Base-by-base conservation (phyloP, 305 asterid species). In the Rubia tinctorum region DNA sequence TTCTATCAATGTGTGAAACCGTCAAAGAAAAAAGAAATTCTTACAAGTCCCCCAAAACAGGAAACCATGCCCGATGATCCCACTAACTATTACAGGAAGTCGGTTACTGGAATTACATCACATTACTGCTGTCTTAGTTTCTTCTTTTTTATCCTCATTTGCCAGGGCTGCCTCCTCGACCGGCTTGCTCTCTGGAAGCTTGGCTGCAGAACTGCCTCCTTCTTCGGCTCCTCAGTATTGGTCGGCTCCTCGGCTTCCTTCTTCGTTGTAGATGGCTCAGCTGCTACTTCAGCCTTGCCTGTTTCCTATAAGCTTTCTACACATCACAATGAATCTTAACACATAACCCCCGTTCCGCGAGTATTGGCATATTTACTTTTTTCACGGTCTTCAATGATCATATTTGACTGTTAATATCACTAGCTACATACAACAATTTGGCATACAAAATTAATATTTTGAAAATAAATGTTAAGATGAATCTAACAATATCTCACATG, bases 21-120 rank as follows among this genome's bases (percentile, higher is more conserved):
- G 74, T 71, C 66, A n/a, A 71, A 56, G 73, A 71, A 71, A 71
- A 40, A 56, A 71, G 66, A 71, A 71, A 39, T 55, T 71, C 15
- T 23, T 56, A 39, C 53, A 71, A 34, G 37, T n/a, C 37, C 49
- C 18, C 17, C 23, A 71, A 42, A 71, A 71, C 56, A 53, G 40
- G 22, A 58, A 20, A n/a, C 72, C 72, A 47, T 69, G 58, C 71
- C 23, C 37, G n/a, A 64, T 15, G 20, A 66, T 42, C 51, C 30
- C 51, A 39, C 30, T 39, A 8, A 59, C 34, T 61, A 61, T 61
- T 14, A 71, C 20, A 59, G 8, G 45, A 58, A 49, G 13, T 14
- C 49, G 6, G 75, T 2, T 63, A 40, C 49, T 22, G 42, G 51
- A 53, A 55, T 53, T 4, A n/a, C 13, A 22, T 27, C 14, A 8